Percentiles rank a stretch among this genome's conserved stretches.
Conservation (phyloP, 306 rosid species). For the Dalbergia oliveri region DNA sequence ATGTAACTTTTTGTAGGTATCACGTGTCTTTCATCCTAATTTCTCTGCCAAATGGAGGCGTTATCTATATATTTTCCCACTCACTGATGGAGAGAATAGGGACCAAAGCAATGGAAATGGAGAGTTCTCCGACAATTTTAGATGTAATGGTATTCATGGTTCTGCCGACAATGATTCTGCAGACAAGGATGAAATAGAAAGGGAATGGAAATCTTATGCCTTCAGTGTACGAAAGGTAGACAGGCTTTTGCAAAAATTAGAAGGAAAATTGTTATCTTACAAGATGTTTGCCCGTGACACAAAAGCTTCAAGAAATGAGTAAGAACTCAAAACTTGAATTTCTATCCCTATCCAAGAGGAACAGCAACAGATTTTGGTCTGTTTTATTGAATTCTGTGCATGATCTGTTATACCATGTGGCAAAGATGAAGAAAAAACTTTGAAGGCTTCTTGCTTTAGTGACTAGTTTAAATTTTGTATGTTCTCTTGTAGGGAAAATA, state of each 20-base stretch:
- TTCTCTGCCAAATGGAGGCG: slow-evolving; percentile 98
- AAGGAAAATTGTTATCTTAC: slow-evolving; percentile 89
- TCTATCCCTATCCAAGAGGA: slow-evolving; percentile 27
- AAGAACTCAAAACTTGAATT: slow-evolving; percentile 53
- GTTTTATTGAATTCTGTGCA: not conserved
- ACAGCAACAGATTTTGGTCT: not conserved
- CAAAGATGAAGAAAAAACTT: not conserved
- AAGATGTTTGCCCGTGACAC: slow-evolving; percentile 98
- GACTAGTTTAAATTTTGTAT: not conserved
- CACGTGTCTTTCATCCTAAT: slow-evolving; percentile 90
- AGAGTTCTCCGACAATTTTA: slow-evolving; percentile 45
- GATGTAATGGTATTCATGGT: slow-evolving; percentile 44
- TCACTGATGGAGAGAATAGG: slow-evolving; percentile 57
- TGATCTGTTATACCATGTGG: not conserved
- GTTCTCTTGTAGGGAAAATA: not conserved
- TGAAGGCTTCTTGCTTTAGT: no score
- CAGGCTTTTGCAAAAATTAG: slow-evolving; percentile 71
- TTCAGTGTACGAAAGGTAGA: slow-evolving; percentile 77
- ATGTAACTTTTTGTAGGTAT: slow-evolving; percentile 67
- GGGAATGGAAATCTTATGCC: slow-evolving; percentile 56
- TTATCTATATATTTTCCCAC: slow-evolving; percentile 86
- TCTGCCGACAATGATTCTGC: slow-evolving; percentile 26
- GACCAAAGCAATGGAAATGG: slow-evolving; percentile 50
- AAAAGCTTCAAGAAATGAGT: slow-evolving; percentile 94
- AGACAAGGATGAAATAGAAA: slow-evolving; percentile 47